Percentiles rank a stretch among this genome's conserved stretches.
Conservation (phyloP, 1,284 basidiomycete species). For the Singerocomus inundabilis region DNA sequence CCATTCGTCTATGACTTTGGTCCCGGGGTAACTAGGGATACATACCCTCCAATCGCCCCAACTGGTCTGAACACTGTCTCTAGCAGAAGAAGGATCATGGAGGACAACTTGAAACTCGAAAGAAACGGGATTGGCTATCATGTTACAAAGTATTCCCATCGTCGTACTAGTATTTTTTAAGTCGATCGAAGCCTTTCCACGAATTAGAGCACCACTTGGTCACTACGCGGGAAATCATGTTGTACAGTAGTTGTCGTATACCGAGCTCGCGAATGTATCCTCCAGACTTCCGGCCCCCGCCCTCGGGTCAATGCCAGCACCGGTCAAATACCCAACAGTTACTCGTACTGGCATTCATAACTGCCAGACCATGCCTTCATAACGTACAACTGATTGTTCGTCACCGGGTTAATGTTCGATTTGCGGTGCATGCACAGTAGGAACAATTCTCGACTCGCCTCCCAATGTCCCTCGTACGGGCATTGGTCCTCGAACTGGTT, state of each 20-base stretch:
- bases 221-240: not conserved
- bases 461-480: constrained; percentile 21
- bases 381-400: not conserved
- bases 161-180: constrained; percentile 13
- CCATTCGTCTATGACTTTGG: constrained; percentile 79
- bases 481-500: constrained; percentile 24
- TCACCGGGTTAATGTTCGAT: constrained; percentile 4
- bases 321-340: not conserved
- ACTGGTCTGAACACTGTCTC: constrained; percentile 1
- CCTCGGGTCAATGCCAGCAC: not conserved
- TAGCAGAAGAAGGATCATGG: constrained; percentile 25
- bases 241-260: not conserved
- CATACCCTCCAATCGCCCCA: constrained; percentile 52
- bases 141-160: constrained; percentile 49
- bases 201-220: not conserved
- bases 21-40: constrained; percentile 50
- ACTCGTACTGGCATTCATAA: not conserved
- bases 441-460: constrained; percentile 27
- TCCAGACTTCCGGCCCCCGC: not conserved
- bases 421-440: constrained; percentile 23
- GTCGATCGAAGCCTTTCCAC: not conserved
- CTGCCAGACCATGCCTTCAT: not conserved
- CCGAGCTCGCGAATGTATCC: not conserved
- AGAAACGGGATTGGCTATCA: constrained; percentile 46
- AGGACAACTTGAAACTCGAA: constrained; percentile 46